Base-by-base conservation (phyloP, 2,329 filamentous ascomycete species). In the Venturiaceae sp. region DNA sequence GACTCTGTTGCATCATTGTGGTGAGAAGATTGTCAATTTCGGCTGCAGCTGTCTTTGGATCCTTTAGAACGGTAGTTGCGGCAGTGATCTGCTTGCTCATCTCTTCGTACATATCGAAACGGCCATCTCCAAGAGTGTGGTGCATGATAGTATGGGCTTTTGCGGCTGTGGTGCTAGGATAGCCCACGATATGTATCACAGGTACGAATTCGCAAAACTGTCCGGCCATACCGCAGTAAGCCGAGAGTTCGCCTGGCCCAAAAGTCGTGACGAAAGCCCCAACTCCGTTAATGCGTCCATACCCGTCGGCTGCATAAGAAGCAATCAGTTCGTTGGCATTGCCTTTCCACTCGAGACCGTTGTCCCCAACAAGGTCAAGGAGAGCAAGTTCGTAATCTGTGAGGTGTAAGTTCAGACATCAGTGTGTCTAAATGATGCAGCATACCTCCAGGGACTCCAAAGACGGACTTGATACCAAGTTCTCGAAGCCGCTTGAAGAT, bases 11-110 rank as follows among this genome's bases (percentile, higher is more conserved):
- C 11, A 66, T 62, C 60, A 65, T 64, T 13, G 52, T 61, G 8
- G 63, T 62, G 16, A 70, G 56, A 32, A 63, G 62, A 26, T 62
- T 54, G 47, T 70, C 68, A 53, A 70, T 68, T 19, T 68, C 64
- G 3, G 47, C 54, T 5, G 63, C 55, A 3, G 66, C 66, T 7
- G 60, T 65, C 4, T 36, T 32, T 28, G 61, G 46, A 54, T 68
- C 60, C 9, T 58, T 47, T 9, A 68, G 57, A 9, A 67, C 60
- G 3, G 64, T 62, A 5, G 60, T 63, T 26, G 64, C 66, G 3
- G 61, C 64, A 9, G 63, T 64, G 50, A 69, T 66, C 9, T 66
- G 59, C 52, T 63, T 64, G 30, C 57, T 60, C 65, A 67, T 68
- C n/a, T 63, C 57, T 41, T 64, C 58, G 53, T 63, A 67, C 60